Evolutionary conservation across 176 grass and related monocot genomes (phyloP).

Genomic region (Phoenix dactylifera): DNA sequence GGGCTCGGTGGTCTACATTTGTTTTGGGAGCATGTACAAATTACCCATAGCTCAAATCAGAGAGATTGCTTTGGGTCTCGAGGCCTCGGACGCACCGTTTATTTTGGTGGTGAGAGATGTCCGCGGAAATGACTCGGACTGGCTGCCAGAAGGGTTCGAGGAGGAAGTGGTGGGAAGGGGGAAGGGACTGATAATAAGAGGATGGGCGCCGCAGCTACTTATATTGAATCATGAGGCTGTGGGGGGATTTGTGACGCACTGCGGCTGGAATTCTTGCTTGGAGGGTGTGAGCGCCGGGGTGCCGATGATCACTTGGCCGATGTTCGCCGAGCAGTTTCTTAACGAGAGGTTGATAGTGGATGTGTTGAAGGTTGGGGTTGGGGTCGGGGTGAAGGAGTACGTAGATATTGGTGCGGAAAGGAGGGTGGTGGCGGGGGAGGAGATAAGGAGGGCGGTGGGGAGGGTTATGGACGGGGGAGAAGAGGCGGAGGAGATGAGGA

Average conservation of each 20-base stretch:
- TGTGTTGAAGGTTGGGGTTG: slow-evolving; percentile 3
- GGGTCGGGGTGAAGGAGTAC: neutral
- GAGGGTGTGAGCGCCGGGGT: slow-evolving; percentile 22
- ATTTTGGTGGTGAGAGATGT: slow-evolving; percentile 36
- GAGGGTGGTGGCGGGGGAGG: neutral
- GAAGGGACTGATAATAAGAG: slow-evolving; percentile 16
- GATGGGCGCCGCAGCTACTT: slow-evolving; percentile 32
- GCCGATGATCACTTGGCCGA: slow-evolving; percentile 26
- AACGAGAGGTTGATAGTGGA: slow-evolving; percentile 34
- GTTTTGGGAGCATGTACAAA: slow-evolving; percentile 36
- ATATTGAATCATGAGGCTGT: slow-evolving; percentile 24
- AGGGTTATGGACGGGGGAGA: neutral
- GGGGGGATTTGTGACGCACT: slow-evolving; percentile 28
- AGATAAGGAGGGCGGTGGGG: neutral
- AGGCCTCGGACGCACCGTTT: slow-evolving; percentile 29
- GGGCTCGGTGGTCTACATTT: slow-evolving; percentile 43
- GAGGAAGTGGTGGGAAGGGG: slow-evolving; percentile 18
- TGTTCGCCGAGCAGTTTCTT: slow-evolving; percentile 23
- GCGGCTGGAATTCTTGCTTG: slow-evolving; percentile 32
- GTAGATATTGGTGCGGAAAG: neutral
- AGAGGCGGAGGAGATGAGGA: slow-evolving; percentile 6
- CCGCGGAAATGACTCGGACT: slow-evolving; percentile 2
- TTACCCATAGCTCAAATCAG: slow-evolving; percentile 24
- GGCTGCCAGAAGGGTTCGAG: slow-evolving; percentile 39
- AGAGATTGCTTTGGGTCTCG: slow-evolving; percentile 45